Conservation (phyloP, 1,284 basidiomycete genomes). For the Rhodotorula sp. region DNA sequence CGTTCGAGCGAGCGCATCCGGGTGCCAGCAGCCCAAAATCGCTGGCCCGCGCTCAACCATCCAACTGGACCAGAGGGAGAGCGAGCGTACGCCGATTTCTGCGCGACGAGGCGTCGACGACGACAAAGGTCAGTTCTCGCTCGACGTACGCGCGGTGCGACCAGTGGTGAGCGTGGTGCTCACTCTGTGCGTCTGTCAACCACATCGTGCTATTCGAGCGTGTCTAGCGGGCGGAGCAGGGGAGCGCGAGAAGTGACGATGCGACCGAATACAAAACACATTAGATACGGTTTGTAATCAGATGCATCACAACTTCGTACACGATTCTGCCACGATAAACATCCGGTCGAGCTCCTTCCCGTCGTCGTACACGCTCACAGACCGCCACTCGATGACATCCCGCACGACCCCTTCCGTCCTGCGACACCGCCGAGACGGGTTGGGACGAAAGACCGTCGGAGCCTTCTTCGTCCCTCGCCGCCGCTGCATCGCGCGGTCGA, state of each 20-base stretch:
- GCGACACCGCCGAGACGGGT: neutral
- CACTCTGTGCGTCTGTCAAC: slow-evolving; percentile 68
- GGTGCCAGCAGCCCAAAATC: too few relatives aligned
- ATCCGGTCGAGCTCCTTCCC: slow-evolving; percentile 35
- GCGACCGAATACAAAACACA: neutral
- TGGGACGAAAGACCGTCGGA: too few relatives aligned
- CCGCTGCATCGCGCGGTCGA: neutral
- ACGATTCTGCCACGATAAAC: slow-evolving; percentile 31
- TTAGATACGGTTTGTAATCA: neutral
- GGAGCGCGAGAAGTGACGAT: neutral
- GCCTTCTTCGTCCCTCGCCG: neutral
- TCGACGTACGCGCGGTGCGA: neutral
- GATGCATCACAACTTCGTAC: neutral
- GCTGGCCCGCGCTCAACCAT: too few relatives aligned
- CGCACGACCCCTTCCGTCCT: slow-evolving; percentile 15
- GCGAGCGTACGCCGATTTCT: slow-evolving; percentile 70
- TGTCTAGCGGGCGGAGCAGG: neutral
- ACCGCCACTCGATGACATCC: slow-evolving; percentile 40
- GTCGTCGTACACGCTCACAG: slow-evolving; percentile 20
- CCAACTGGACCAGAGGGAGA: neutral
- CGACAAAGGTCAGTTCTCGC: neutral
- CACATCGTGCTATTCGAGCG: slow-evolving; percentile 55
- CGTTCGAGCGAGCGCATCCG: neutral
- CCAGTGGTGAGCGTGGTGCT: slow-evolving; percentile 36
- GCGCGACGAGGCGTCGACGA: slow-evolving; percentile 1